A percentile compares a stretch with the other conserved stretches of the same genome.
phyloP scores from a whole-genome alignment of 257 asterid species.

The Cordia subcordata region DNA sequence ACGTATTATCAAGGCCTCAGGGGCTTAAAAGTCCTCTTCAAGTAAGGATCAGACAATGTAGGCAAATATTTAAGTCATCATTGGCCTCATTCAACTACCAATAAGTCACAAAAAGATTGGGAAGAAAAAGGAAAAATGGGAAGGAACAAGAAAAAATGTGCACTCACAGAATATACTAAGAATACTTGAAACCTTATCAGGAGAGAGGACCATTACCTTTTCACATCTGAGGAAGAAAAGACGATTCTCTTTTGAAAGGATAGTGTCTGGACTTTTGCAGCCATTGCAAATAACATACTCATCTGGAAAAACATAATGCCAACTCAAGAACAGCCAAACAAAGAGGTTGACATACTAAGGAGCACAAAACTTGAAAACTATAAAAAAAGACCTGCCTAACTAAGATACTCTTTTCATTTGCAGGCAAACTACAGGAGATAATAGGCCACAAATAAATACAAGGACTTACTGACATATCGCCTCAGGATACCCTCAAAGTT shows the following conservation, averaged over 20 bases:
- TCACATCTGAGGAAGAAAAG: slow-evolving; percentile 94
- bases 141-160: too few species aligned
- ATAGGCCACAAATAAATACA: background rate
- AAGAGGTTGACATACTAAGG: background rate
- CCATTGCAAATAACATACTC: slow-evolving; percentile 96
- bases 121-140: too few species aligned
- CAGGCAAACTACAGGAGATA: background rate
- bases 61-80: too few species aligned
- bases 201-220: slow-evolving; percentile 41
- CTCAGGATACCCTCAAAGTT: slow-evolving; percentile 90
- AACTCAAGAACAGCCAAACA: background rate
- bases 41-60: background rate
- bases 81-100: too few species aligned
- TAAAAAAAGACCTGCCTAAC: too few species aligned
- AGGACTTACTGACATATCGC: slow-evolving; percentile 74
- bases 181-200: background rate
- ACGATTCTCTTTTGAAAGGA: slow-evolving; percentile 85
- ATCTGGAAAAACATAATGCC: slow-evolving; percentile 36
- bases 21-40: background rate
- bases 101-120: too few species aligned
- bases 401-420: background rate
- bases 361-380: background rate
- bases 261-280: slow-evolving; percentile 95
- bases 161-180: too few species aligned
- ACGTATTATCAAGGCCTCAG: background rate